Evolutionary conservation across 78 protist species (phyloP), one percentile per base, ranked within the genome.

Genomic region (Dictyostelium capitatum): DNA sequence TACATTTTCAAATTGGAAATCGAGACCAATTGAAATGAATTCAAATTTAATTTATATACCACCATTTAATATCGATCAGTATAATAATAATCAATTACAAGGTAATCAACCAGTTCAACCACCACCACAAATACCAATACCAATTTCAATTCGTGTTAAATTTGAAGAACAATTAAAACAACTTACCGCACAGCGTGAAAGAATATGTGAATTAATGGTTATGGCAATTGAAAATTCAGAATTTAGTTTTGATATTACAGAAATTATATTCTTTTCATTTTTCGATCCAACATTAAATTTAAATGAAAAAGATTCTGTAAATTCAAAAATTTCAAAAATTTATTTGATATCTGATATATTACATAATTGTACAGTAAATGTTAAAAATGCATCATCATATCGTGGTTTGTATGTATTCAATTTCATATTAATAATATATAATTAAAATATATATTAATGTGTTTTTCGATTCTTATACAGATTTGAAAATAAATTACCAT

Each of bases 351-450:
- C 93, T 4, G 93, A 87, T 77, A 87, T 87, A 8, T 57, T 87
- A 10, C 56, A 73, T 23, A 87, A 87, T 48, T 87, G 93, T 32
- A 87, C 93, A 32, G 93, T 77, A 23, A 25, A 46, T 15, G 84
- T 87, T 25, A 73, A 74, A 78, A 87, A 87, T 77, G 93, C 78
- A 9, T 87, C 93, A 6, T 87, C 93, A 8, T 87, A 74, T 50
- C 43, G 93, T 53, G 83, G 85, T 23, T 56, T 87, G 79, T 81
- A 81, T 2, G 89, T 80, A 32, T 37, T 15, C 6, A 37, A 32
- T 28, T 20, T 32, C 7, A 54, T 32, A 11, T 23, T 30, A n/a
- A 51, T 47, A 51, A 50, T 25, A 51, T 28, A 56, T 0, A 11
- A 53, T 19, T 30, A 17, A 25, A n/a, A 19, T 57, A 19, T 0